phyloP scores from a whole-genome alignment of 306 rosid species.

The Fragaria nilgerrensis region DNA sequence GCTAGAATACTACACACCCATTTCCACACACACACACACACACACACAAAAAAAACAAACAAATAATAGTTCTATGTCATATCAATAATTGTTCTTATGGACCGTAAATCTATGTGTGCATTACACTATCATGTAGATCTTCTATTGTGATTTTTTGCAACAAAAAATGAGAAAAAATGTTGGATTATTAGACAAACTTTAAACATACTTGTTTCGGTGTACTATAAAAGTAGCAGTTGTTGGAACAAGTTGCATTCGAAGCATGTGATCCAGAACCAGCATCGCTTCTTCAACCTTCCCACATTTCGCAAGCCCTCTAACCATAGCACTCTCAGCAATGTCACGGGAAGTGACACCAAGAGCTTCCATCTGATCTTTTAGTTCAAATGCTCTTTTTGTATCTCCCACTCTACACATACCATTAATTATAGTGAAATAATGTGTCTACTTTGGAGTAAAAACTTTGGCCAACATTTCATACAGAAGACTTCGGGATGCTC shows the following conservation, averaged over 20 bases:
- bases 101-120: not conserved
- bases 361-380: constrained; percentile 59
- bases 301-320: constrained; percentile 60
- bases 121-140: not conserved
- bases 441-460: constrained; percentile 51
- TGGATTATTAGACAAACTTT: not conserved
- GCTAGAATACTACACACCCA: not conserved
- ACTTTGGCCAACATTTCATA: constrained; percentile 57
- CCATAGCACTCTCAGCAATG: constrained; percentile 70
- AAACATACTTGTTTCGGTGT: not conserved
- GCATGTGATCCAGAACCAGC: constrained; percentile 53
- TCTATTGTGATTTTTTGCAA: not conserved
- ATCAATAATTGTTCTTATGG: not conserved
- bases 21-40: too few species aligned
- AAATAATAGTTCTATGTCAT: not conserved
- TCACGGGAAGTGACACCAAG: constrained; percentile 45
- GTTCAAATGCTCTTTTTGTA: constrained; percentile 51
- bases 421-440: constrained; percentile 55
- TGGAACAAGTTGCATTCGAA: constrained; percentile 46
- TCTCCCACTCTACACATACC: constrained; percentile 76
- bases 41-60: not conserved
- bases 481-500: constrained; percentile 43
- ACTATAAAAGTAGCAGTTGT: constrained; percentile 50
- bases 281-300: constrained; percentile 57
- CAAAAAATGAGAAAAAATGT: not conserved